A percentile compares a stretch with the other conserved stretches of the same genome.
Conservation (phyloP, 371 early-diverging fungal genomes). For the Phascolomyces articulosus region DNA sequence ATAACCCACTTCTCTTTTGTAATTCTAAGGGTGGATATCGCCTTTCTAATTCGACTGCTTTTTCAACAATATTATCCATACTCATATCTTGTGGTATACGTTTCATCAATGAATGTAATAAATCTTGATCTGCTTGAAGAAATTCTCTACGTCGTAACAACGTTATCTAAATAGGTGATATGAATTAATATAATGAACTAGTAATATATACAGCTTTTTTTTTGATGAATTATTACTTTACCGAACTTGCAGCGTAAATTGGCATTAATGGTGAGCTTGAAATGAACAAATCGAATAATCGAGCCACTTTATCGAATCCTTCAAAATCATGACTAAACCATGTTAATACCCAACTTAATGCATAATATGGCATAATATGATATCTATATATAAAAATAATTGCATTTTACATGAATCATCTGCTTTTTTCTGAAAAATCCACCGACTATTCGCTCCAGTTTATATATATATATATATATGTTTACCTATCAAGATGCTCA, state of each 20-base stretch:
- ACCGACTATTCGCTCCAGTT: background rate
- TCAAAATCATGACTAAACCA: constrained; percentile 87
- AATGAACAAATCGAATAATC: constrained; percentile 81
- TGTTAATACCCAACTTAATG: constrained; percentile 84
- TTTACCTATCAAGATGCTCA: constrained; percentile 37
- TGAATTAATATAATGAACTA: too few species aligned
- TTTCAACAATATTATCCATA: constrained; percentile 51
- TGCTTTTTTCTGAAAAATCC: too few species aligned
- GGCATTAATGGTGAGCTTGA: constrained; percentile 77
- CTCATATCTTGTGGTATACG: constrained; percentile 63
- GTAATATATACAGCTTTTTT: too few species aligned
- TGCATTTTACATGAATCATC: background rate
- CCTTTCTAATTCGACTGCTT: constrained; percentile 45
- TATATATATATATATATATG: background rate
- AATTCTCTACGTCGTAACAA: constrained; percentile 55
- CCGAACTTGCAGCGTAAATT: constrained; percentile 73
- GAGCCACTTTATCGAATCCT: constrained; percentile 59
- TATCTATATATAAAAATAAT: constrained; percentile 17
- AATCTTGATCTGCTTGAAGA: constrained; percentile 58
- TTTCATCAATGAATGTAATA: constrained; percentile 60
- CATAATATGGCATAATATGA: constrained; percentile 77
- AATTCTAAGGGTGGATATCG: constrained; percentile 49
- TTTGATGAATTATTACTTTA: too few species aligned
- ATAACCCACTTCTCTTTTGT: constrained; percentile 57
- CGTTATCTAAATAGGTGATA: constrained; percentile 40